Evolutionary conservation across 371 early-diverging fungal genomes (phyloP).

Genomic region (Dinochytrium kinnereticum): DNA sequence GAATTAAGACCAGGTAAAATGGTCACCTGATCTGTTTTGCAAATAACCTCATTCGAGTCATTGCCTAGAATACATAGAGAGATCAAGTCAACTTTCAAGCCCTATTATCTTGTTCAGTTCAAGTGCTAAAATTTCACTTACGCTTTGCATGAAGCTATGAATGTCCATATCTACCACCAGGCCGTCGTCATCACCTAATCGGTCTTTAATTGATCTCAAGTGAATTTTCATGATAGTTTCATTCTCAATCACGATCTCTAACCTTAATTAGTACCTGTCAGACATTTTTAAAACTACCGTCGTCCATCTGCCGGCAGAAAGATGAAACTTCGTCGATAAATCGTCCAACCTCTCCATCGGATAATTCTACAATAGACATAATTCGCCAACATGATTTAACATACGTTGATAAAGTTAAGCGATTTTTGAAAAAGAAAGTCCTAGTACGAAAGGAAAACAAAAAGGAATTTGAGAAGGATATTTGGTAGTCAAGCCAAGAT

Average conservation of each 20-base stretch:
- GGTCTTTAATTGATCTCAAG: constrained; percentile 65
- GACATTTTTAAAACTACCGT: constrained; percentile 36
- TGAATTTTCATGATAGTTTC: constrained; percentile 64
- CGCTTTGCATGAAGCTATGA: constrained; percentile 65
- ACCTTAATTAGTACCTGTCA: not conserved
- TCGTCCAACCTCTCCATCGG: constrained; percentile 48
- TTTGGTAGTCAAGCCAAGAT: constrained; percentile 60
- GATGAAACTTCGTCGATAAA: constrained; percentile 63
- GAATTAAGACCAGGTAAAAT: constrained; percentile 71
- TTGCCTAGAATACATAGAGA: constrained; percentile 43
- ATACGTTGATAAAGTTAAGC: too few species aligned
- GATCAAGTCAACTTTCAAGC: not conserved
- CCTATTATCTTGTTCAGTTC: not conserved
- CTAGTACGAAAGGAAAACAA: too few species aligned
- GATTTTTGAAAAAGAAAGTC: too few species aligned
- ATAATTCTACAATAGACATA: constrained; percentile 54
- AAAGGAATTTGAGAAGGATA: too few species aligned
- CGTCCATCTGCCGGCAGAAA: constrained; percentile 53
- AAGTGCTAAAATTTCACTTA: constrained; percentile 25
- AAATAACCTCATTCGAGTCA: constrained; percentile 62
- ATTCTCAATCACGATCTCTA: constrained; percentile 62
- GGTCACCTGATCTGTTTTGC: constrained; percentile 46
- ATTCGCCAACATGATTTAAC: constrained; percentile 66
- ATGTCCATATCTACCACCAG: constrained; percentile 39
- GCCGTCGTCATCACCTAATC: constrained; percentile 56